Conservation (phyloP, 345 rosid species). For the Laguncularia racemosa region DNA sequence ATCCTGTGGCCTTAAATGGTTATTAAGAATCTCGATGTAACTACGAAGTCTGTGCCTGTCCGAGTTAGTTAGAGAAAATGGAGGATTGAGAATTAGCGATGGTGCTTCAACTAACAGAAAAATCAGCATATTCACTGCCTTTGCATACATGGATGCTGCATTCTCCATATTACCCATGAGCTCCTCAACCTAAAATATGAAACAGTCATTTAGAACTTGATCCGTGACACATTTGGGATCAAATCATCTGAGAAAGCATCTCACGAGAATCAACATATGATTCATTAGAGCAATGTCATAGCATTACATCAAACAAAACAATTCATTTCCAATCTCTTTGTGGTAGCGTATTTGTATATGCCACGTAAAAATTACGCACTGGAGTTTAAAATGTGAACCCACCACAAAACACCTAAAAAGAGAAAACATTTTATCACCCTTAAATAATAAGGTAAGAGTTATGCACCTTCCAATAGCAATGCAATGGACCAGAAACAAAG, state of each 20-base stretch:
- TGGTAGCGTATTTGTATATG: not conserved
- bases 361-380: too few species aligned
- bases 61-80: constrained; percentile 82
- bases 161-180: constrained; percentile 60
- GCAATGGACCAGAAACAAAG: too few species aligned
- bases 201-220: not conserved
- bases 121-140: constrained; percentile 59
- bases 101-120: constrained; percentile 93
- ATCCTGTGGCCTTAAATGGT: constrained; percentile 47
- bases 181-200: constrained; percentile 52
- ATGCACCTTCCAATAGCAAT: too few species aligned
- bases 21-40: constrained; percentile 65
- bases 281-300: not conserved
- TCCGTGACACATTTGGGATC: not conserved
- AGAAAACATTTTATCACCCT: too few species aligned
- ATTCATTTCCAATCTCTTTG: not conserved
- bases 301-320: not conserved
- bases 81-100: constrained; percentile 75
- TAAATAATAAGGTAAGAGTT: too few species aligned
- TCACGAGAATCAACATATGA: not conserved
- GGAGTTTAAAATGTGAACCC: too few species aligned
- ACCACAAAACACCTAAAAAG: too few species aligned
- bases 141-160: constrained; percentile 56
- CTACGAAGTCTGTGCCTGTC: constrained; percentile 56
- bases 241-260: not conserved